Evolutionary conservation across 2,329 filamentous ascomycete genomes (phyloP), one percentile per base, ranked within the genome.

Genomic region (Penicillium brevicompactum): DNA sequence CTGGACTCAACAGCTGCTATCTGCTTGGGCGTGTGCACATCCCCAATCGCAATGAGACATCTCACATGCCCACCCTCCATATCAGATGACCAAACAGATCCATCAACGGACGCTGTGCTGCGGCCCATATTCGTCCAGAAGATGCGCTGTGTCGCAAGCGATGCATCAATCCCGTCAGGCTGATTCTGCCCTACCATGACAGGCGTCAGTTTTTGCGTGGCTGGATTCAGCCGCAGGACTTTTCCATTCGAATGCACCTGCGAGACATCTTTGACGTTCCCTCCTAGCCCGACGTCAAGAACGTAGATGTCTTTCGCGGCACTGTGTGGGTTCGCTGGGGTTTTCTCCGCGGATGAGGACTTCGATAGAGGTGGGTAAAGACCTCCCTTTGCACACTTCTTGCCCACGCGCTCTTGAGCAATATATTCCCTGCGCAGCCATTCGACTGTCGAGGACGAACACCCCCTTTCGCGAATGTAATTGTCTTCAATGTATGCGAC

Each of bases 121-220:
- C 73, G 74, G 0, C 80, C 80, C 80, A 82, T 83, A 60, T 72
- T 74, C 3, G 80, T 81, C 80, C 79, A 82, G 62, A 79, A 82
- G 18, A 83, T 70, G 32, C 74, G 71, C 2, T 68, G 66, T 0
- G 57, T 63, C 0, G 59, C 46, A 1, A 58, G 47, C 16, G 72
- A 72, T 3, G 80, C 64, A 14, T 73, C 74, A 13, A 82, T 73
- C 0, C 80, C 79, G 49, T 82, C 79, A 2, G 79, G 80, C 5
- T 76, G 65, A 22, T 46, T 49, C 40, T 67, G 63, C 1, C 53
- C 49, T 5, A 59, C 32, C 2, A 61, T 46, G 0, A 67, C 42
- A 1, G 58, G 54, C 0, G 53, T 53, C 22, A 63, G 41, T 2
- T 51, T 61, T 6, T 64, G 57, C 5, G 58, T 61, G 6, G 56